These are phyloP conservation scores for Cupressus sempervirens DNA, from an alignment of 75 land plant genomes.

Conservation along the genomic window DNA sequence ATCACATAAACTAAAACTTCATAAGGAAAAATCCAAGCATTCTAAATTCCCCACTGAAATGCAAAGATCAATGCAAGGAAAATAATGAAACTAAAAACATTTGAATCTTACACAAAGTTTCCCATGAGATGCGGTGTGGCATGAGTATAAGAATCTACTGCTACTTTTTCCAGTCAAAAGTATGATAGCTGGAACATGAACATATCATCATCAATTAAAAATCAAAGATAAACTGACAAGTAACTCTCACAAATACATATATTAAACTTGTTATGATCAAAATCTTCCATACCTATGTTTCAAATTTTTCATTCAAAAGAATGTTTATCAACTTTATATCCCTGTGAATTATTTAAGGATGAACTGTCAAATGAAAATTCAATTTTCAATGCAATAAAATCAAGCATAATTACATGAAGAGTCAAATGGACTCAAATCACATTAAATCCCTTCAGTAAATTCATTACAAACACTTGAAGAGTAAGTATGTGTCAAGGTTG, in stretches of 20 bases:
- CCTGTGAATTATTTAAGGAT: constrained; percentile 70
- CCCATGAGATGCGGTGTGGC: constrained; percentile 83
- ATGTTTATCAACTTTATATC: constrained; percentile 67
- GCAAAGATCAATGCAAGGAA: background rate
- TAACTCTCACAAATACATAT: background rate
- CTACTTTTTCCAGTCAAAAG: constrained; percentile 73
- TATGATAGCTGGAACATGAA: constrained; percentile 53
- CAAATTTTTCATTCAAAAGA: constrained; percentile 50
- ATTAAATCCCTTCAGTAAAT: no score
- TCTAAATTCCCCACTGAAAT: background rate
- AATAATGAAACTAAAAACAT: background rate
- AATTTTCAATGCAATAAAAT: background rate
- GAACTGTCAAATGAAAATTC: constrained; percentile 34
- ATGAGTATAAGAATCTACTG: constrained; percentile 57
- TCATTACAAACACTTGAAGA: no score
- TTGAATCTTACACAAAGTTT: constrained; percentile 59
- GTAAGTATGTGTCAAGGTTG: no score
- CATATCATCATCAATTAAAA: background rate
- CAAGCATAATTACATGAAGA: no score
- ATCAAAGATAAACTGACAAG: background rate
- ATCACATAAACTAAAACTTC: background rate
- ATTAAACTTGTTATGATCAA: background rate
- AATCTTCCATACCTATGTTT: constrained; percentile 42
- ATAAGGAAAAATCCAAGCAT: background rate
- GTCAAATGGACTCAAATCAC: no score